phyloP scores from a whole-genome alignment of 202 grass and related monocot genomes.

The Hordeum pubiflorum region DNA sequence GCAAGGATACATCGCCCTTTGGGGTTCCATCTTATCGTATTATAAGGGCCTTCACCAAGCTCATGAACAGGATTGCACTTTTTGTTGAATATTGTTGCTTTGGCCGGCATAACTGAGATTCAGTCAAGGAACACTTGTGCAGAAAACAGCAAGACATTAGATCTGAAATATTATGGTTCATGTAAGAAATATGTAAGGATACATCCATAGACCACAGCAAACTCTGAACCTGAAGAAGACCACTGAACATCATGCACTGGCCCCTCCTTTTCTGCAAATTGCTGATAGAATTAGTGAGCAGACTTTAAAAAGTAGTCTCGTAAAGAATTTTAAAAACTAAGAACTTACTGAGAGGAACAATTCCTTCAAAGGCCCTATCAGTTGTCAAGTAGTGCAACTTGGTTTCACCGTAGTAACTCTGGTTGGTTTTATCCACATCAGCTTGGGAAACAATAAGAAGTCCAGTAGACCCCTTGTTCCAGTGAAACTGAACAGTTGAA shows the following conservation, averaged over 20 bases:
- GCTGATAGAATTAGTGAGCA: conserved; percentile 1
- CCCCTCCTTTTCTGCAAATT: conserved; percentile 75
- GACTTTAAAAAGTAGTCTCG: not conserved
- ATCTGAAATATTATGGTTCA: conserved; percentile 10
- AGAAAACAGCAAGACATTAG: not conserved
- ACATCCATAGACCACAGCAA: conserved; percentile 91
- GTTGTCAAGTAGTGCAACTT: conserved; percentile 88
- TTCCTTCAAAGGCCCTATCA: conserved; percentile 81
- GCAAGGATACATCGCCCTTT: conserved; percentile 86
- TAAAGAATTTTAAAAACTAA: not conserved
- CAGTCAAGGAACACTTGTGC: conserved; percentile 44
- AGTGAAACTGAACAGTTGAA: conserved; percentile 67
- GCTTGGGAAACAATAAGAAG: conserved; percentile 75
- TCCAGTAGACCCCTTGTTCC: conserved; percentile 71
- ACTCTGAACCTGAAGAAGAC: conserved; percentile 74
- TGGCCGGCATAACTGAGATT: conserved; percentile 78
- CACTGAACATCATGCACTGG: conserved; percentile 93
- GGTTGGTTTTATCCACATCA: conserved; percentile 92
- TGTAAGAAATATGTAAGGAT: conserved; percentile 30
- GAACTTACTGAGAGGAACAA: conserved; percentile 80
- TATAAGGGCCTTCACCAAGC: conserved; percentile 90
- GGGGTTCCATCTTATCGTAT: conserved; percentile 95
- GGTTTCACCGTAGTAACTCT: conserved; percentile 98
- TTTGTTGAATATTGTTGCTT: conserved; percentile 79
- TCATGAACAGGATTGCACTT: conserved; percentile 84